phyloP scores from a whole-genome alignment of 78 protist genomes.

The Cavenderia fasciculata region DNA sequence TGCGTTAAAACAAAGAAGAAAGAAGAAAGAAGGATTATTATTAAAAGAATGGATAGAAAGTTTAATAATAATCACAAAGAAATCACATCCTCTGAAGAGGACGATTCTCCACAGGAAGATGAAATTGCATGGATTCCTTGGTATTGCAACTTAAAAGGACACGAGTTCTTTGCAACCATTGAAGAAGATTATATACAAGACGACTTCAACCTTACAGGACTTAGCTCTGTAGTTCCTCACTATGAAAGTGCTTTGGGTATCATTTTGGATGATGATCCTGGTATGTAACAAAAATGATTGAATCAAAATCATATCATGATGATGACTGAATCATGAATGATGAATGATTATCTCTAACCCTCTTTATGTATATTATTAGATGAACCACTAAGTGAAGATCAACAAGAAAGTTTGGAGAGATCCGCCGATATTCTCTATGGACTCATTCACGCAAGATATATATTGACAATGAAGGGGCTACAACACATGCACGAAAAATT shows the following conservation, averaged over 20 bases:
- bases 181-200: conserved; percentile 88
- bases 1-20: too few species aligned
- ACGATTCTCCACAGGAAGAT: conserved; percentile 61
- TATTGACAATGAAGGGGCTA: conserved; percentile 92
- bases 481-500: conserved; percentile 94
- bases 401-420: conserved; percentile 77
- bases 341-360: background rate
- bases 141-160: conserved; percentile 81
- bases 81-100: conserved; percentile 73
- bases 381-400: conserved; percentile 82
- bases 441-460: conserved; percentile 97
- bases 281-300: background rate
- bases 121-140: conserved; percentile 83
- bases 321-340: background rate
- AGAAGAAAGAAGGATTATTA: background rate
- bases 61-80: conserved; percentile 51
- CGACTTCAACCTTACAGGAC: conserved; percentile 94
- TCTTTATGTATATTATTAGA: background rate
- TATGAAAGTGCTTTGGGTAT: conserved; percentile 95
- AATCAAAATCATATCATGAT: background rate
- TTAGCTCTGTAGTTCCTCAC: conserved; percentile 86
- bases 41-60: conserved; percentile 12
- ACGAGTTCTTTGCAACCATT: conserved; percentile 82
- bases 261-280: conserved; percentile 92
- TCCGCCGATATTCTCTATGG: conserved; percentile 96